Evolutionary conservation across 306 rosid species (phyloP).

Genomic region (Adenanthera pavonina): DNA sequence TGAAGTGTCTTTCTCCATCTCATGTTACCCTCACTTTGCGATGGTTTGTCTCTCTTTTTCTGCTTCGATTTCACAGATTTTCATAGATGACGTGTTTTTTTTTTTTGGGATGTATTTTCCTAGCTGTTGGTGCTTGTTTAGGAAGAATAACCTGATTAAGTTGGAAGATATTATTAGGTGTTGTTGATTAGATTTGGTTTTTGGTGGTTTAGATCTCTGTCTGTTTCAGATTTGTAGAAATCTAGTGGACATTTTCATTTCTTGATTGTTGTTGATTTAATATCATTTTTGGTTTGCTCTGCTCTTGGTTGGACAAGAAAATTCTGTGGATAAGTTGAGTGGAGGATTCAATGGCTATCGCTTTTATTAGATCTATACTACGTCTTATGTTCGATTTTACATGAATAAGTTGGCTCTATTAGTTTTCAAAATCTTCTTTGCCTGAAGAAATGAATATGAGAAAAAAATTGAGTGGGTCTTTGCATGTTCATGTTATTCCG

Average conservation of each 20-base stretch:
- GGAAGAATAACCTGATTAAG: not conserved
- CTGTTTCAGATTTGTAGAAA: not conserved
- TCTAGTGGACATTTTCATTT: not conserved
- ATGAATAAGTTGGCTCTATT: not conserved
- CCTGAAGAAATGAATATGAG: constrained; percentile 7
- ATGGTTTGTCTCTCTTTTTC: constrained; percentile 50
- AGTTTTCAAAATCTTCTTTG: not conserved
- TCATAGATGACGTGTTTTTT: not conserved
- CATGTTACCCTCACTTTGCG: constrained; percentile 29
- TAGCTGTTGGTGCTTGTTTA: no score
- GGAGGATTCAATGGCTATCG: not conserved
- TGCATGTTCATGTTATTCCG: not conserved
- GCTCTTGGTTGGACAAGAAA: not conserved
- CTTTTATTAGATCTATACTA: not conserved
- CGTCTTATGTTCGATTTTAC: not conserved
- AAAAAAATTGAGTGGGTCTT: not conserved
- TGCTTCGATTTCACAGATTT: not conserved
- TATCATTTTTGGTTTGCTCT: not conserved
- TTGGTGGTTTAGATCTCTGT: not conserved
- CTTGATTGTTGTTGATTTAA: not conserved
- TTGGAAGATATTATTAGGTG: not conserved
- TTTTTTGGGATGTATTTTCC: not conserved
- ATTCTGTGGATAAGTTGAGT: not conserved
- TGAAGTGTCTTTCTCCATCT: no score
- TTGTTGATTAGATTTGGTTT: not conserved